phyloP scores from a whole-genome alignment of 768 basidiomycete genomes.

The Phlebiopsis flavidoalba region DNA sequence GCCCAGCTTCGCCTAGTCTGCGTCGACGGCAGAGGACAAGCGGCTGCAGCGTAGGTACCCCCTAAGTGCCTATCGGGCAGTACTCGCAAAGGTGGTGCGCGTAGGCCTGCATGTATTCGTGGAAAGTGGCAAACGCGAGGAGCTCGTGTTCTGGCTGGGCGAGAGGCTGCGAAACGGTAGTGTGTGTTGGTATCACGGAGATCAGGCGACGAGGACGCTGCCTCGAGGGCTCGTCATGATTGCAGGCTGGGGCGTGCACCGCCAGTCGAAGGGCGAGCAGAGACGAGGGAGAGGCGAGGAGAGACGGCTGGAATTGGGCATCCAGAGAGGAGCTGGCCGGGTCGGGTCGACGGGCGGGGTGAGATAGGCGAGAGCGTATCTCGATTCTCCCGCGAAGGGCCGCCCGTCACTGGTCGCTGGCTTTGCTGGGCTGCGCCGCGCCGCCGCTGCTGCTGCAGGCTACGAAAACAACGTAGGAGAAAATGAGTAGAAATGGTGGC shows the following conservation, averaged over 20 bases:
- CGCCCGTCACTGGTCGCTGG: background rate
- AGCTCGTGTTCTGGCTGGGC: too few relatives aligned
- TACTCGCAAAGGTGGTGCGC: background rate
- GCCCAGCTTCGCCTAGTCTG: background rate
- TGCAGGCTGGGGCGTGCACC: background rate
- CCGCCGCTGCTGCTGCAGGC: background rate
- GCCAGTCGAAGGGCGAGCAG: background rate
- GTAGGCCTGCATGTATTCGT: too few relatives aligned
- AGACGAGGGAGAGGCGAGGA: background rate
- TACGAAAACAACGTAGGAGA: background rate
- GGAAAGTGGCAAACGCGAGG: too few relatives aligned
- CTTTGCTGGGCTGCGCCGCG: background rate
- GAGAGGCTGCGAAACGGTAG: background rate
- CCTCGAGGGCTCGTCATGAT: background rate
- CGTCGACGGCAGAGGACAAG: background rate
- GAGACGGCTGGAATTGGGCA: background rate
- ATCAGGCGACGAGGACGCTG: background rate
- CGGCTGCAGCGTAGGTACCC: background rate
- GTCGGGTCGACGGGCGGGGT: slow-evolving; percentile 9
- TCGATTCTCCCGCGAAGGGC: slow-evolving; percentile 13
- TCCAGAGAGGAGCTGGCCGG: slow-evolving; percentile 2
- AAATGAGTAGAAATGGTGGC: background rate
- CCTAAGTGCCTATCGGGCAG: background rate
- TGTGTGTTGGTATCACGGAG: background rate
- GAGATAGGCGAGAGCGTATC: slow-evolving; percentile 11